Conservation (phyloP, 2,329 filamentous ascomycete species). For the Verticillium isaacii region DNA sequence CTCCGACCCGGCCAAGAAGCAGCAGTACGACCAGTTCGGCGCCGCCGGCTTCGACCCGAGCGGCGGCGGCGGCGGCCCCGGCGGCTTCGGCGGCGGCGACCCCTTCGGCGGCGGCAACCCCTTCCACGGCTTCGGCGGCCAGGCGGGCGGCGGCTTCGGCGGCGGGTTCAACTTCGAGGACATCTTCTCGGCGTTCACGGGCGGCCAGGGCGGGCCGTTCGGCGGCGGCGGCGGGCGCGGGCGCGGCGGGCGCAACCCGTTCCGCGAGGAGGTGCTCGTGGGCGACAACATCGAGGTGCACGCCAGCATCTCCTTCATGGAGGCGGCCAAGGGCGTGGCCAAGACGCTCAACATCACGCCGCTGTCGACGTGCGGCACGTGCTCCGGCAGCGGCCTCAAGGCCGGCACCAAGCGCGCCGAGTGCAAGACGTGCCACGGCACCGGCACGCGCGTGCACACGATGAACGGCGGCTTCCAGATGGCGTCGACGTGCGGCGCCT, state of each 20-base stretch:
- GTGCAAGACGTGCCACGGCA: slow-evolving; percentile 80
- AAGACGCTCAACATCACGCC: slow-evolving; percentile 89
- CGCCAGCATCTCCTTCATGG: slow-evolving; percentile 89
- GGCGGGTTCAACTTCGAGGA: slow-evolving; percentile 94
- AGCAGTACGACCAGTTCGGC: slow-evolving; percentile 88
- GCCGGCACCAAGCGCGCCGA: slow-evolving; percentile 65
- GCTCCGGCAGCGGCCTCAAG: slow-evolving; percentile 80
- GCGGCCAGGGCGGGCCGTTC: slow-evolving; percentile 45
- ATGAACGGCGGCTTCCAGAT: slow-evolving; percentile 95
- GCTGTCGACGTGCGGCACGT: slow-evolving; percentile 75
- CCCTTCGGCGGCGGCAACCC: slow-evolving; percentile 61
- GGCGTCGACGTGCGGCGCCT: slow-evolving; percentile 80
- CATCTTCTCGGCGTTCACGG: slow-evolving; percentile 82
- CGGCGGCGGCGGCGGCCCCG: slow-evolving; percentile 58
- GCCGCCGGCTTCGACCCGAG: slow-evolving; percentile 81
- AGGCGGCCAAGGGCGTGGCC: slow-evolving; percentile 84
- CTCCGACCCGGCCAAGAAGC: slow-evolving; percentile 87
- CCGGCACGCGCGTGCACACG: slow-evolving; percentile 80
- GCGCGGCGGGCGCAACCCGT: slow-evolving; percentile 57
- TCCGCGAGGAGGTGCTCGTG: slow-evolving; percentile 75
- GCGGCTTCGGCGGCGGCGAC: slow-evolving; percentile 38
- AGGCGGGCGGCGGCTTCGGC: slow-evolving; percentile 70
- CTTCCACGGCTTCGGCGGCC: slow-evolving; percentile 55
- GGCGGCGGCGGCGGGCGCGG: slow-evolving; percentile 45
- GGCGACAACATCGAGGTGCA: slow-evolving; percentile 96